These are phyloP conservation scores for Alternaria brassicae DNA, from an alignment of 2,329 filamentous ascomycete species.

Conservation along the genomic window DNA sequence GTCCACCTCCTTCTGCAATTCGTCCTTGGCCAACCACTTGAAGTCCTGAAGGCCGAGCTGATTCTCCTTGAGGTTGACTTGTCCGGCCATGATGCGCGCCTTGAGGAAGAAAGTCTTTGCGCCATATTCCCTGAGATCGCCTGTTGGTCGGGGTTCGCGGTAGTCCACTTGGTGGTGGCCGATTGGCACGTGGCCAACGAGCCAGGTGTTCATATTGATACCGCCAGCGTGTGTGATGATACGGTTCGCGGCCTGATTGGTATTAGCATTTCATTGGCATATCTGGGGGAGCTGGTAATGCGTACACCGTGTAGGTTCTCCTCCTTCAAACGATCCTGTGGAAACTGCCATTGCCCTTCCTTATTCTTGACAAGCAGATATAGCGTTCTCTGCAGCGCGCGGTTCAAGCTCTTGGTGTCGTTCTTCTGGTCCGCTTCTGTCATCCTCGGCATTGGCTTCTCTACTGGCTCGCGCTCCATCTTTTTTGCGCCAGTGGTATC, in stretches of 20 bases:
- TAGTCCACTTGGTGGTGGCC: conserved; percentile 74
- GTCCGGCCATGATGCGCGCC: conserved; percentile 95
- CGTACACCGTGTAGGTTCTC: conserved; percentile 86
- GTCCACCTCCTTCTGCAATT: conserved; percentile 73
- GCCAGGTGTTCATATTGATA: conserved; percentile 98
- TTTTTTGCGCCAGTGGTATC: conserved; percentile 44
- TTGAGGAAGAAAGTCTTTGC: conserved; percentile 97
- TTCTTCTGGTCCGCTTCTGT: conserved; percentile 80
- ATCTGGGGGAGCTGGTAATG: not conserved
- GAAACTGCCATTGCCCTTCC: conserved; percentile 81
- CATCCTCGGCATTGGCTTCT: conserved; percentile 71
- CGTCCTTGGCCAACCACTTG: conserved; percentile 90
- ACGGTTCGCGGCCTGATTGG: conserved; percentile 77
- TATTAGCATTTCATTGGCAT: conserved; percentile 18
- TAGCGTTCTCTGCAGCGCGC: conserved; percentile 79
- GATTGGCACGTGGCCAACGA: conserved; percentile 88
- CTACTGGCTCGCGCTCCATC: conserved; percentile 68
- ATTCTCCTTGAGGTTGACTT: conserved; percentile 79
- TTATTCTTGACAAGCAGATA: conserved; percentile 84
- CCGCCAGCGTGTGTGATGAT: conserved; percentile 80
- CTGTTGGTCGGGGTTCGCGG: conserved; percentile 46
- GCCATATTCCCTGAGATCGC: conserved; percentile 59
- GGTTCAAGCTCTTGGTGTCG: conserved; percentile 80
- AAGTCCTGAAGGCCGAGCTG: conserved; percentile 78
- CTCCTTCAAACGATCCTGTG: conserved; percentile 71